These are phyloP conservation scores for Penicillium antarcticum DNA, from an alignment of 495 filamentous ascomycete genomes.

Conservation along the genomic window DNA sequence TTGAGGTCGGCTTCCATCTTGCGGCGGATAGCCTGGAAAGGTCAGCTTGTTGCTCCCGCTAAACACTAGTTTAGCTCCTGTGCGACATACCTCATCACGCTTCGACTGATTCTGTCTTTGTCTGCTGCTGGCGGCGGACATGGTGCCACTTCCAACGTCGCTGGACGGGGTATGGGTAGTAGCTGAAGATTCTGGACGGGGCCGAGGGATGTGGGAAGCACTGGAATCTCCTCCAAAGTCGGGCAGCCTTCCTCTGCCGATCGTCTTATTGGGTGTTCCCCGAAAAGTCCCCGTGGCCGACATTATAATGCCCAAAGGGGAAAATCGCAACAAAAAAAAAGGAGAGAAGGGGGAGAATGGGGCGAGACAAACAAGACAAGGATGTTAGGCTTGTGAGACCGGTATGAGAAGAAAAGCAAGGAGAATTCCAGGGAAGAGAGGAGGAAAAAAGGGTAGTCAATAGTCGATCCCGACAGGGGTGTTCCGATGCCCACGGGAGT, in stretches of 20 bases:
- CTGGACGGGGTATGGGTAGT: slow-evolving; percentile 57
- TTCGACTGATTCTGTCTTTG: slow-evolving; percentile 93
- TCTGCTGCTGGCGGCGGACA: slow-evolving; percentile 71
- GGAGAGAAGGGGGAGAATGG: slow-evolving; percentile 8
- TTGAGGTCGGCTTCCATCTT: slow-evolving; percentile 97
- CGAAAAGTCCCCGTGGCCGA: slow-evolving; percentile 55
- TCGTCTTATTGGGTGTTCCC: slow-evolving; percentile 46
- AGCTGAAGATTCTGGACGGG: slow-evolving; percentile 64
- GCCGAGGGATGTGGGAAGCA: slow-evolving; percentile 77
- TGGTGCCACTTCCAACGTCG: slow-evolving; percentile 50
- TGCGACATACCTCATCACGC: slow-evolving; percentile 83
- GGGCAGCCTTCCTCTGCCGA: slow-evolving; percentile 62
- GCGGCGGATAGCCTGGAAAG: slow-evolving; percentile 79
- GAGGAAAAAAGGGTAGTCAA: slow-evolving; percentile 19
- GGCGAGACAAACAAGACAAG: slow-evolving; percentile 16
- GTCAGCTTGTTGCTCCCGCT: background rate
- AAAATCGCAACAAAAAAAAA: slow-evolving; percentile 19
- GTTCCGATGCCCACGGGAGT: slow-evolving; percentile 11
- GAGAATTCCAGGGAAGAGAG: slow-evolving; percentile 10
- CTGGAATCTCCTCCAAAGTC: slow-evolving; percentile 63
- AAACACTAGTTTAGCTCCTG: background rate
- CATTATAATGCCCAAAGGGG: slow-evolving; percentile 40
- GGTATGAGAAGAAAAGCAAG: slow-evolving; percentile 17
- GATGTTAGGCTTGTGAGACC: slow-evolving; percentile 14
- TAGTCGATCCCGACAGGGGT: slow-evolving; percentile 30